phyloP scores from a whole-genome alignment of 2,329 filamentous ascomycete species.

The Chaetomiaceae sp. region DNA sequence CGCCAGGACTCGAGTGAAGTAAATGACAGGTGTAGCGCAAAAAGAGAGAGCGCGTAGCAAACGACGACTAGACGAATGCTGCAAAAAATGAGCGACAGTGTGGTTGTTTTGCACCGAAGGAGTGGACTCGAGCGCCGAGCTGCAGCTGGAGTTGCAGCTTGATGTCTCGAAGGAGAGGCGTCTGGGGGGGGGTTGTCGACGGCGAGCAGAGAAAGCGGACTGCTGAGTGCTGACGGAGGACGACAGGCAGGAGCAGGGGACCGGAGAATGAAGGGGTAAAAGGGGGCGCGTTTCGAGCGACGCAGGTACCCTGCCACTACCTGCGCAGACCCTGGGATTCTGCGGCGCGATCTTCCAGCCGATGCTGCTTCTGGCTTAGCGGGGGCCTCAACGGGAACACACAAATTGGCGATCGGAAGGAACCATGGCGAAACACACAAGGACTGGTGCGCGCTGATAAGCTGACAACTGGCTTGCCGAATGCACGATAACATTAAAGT shows the following conservation, averaged over 20 bases:
- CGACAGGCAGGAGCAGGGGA: constrained; percentile 8
- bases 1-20: constrained; percentile 9
- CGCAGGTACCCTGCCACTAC: constrained; percentile 17
- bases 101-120: constrained; percentile 9
- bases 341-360: constrained; percentile 10
- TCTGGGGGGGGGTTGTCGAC: not conserved
- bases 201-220: constrained; percentile 9
- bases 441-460: no score
- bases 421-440: no score
- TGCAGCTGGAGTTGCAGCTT: not conserved
- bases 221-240: not conserved
- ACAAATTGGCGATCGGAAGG: no score
- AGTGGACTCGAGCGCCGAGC: constrained; percentile 11
- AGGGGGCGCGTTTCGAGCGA: constrained; percentile 10
- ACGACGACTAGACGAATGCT: no score
- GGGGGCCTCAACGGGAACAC: no score
- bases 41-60: no score
- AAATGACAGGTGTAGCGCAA: no score
- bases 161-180: no score
- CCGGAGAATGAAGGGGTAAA: constrained; percentile 14
- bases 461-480: no score
- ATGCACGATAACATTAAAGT: no score
- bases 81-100: constrained; percentile 10
- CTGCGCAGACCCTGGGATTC: constrained; percentile 17
- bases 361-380: not conserved